phyloP scores from a whole-genome alignment of 164 flowering plant species.

The Piper longum region DNA sequence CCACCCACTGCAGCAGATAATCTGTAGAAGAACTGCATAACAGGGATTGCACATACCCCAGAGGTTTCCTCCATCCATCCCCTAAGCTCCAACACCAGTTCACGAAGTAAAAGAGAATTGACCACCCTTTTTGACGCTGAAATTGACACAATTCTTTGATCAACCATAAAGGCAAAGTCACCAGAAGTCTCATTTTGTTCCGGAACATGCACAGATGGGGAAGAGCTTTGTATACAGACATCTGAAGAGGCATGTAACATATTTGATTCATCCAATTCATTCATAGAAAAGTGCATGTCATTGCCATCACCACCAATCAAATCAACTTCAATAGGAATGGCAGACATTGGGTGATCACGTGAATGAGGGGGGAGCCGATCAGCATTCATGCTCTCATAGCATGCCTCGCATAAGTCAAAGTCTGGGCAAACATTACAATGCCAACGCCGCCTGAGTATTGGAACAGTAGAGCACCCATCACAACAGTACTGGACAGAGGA shows the following conservation, averaged over 20 bases:
- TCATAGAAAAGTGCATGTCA: constrained; percentile 67
- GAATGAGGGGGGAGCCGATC: constrained; percentile 95
- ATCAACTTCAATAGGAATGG: constrained; percentile 90
- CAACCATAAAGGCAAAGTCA: constrained; percentile 51
- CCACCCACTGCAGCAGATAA: constrained; percentile 93
- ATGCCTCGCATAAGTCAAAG: constrained; percentile 97
- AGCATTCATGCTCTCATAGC: constrained; percentile 82
- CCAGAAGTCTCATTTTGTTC: constrained; percentile 55
- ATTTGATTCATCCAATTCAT: constrained; percentile 50
- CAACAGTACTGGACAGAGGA: constrained; percentile 98
- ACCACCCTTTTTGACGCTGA: constrained; percentile 90
- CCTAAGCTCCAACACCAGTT: constrained; percentile 68
- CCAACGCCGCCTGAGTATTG: constrained; percentile 90
- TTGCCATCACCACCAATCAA: constrained; percentile 65
- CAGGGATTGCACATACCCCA: constrained; percentile 73
- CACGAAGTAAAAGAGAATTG: constrained; percentile 77
- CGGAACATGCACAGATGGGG: constrained; percentile 71
- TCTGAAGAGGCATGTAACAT: constrained; percentile 33
- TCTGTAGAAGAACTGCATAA: constrained; percentile 91
- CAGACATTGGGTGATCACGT: constrained; percentile 97
- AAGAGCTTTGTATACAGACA: constrained; percentile 33
- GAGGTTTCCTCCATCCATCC: constrained; percentile 95
- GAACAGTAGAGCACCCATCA: constrained; percentile 99
- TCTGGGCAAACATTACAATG: constrained; percentile 97
- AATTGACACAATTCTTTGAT: constrained; percentile 61